Evolutionary conservation across 345 rosid genomes (phyloP), one percentile per base, ranked within the genome.

Genomic region (Microcos paniculata): DNA sequence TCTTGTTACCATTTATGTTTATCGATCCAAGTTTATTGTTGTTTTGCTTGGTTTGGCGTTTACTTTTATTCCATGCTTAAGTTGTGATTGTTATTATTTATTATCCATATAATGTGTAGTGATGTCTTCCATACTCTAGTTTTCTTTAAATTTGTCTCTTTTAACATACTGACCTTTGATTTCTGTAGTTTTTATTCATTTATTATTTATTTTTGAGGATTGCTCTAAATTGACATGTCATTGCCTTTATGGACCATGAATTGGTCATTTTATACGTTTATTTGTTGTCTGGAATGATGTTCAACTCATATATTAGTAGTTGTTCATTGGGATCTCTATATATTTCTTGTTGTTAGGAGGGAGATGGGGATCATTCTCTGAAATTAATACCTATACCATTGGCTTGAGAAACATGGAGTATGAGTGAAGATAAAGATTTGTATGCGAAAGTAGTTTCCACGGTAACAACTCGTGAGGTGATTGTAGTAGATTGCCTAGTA

Each of bases 1-100:
- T 70, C 12, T 70, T 53, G 31, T 59, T 33, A 0, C 71, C 71
- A n/a, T 72, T 40, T 49, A 38, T 81, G 43, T 24, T 63, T 52
- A 55, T 45, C 11, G 33, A 70, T 69, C 55, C 43, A 13, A 57
- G 35, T 24, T 52, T 49, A 64, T 45, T 33, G 3, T 65, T 69
- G 51, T 8, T 45, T 59, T 58, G 45, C 40, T 40, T 23, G 3
- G 35, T 58, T 53, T 19, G 62, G 46, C 49, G 31, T 9, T n/a
- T 55, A 6, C 48, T 55, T 52, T 19, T 33, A 52, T 71, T 55
- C 48, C 51, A 0, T 28, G 31, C 51, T 55, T 38, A 21, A 14
- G 33, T 43, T 43, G 12, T 23, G 31, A 43, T 31, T n/a, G n/a
- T n/a, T n/a, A n/a, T n/a, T n/a, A 30, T 24, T 70, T 51, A 15